Evolutionary conservation across 306 rosid species (phyloP).

Genomic region (Astragalus glycyphyllos): DNA sequence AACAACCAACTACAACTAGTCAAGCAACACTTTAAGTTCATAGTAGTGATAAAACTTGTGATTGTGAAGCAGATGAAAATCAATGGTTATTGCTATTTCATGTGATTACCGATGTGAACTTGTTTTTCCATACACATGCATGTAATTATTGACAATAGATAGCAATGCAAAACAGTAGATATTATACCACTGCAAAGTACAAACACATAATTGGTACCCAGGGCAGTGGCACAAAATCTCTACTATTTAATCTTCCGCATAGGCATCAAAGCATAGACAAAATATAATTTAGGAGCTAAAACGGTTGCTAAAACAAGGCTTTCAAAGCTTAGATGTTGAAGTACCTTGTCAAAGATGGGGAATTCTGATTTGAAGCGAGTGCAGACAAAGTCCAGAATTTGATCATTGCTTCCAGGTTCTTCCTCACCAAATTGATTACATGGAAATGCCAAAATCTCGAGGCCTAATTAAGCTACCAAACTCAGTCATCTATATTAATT

Average conservation of each 20-base stretch:
- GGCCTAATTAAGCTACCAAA: slow-evolving; percentile 51
- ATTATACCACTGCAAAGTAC: slow-evolving; percentile 5
- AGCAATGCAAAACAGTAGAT: slow-evolving; percentile 4
- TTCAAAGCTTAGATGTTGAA: slow-evolving; percentile 1
- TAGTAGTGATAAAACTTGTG: not conserved
- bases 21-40: too few species aligned
- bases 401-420: slow-evolving; percentile 87
- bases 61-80: slow-evolving; percentile 2
- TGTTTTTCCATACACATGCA: slow-evolving; percentile 4
- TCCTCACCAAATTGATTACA: slow-evolving; percentile 86
- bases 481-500: slow-evolving; percentile 20
- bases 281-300: not conserved
- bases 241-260: slow-evolving; percentile 5
- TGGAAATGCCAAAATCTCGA: slow-evolving; percentile 88
- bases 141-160: too few species aligned
- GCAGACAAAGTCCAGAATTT: slow-evolving; percentile 81
- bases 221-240: slow-evolving; percentile 21
- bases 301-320: not conserved
- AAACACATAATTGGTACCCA: not conserved
- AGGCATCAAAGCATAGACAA: not conserved
- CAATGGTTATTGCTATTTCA: not conserved
- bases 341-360: slow-evolving; percentile 85
- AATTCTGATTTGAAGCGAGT: slow-evolving; percentile 87
- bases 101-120: not conserved
- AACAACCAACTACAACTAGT: slow-evolving; percentile 24